Evolutionary conservation across 2,329 filamentous ascomycete genomes (phyloP).

Genomic region (Paramyrothecium roridum): DNA sequence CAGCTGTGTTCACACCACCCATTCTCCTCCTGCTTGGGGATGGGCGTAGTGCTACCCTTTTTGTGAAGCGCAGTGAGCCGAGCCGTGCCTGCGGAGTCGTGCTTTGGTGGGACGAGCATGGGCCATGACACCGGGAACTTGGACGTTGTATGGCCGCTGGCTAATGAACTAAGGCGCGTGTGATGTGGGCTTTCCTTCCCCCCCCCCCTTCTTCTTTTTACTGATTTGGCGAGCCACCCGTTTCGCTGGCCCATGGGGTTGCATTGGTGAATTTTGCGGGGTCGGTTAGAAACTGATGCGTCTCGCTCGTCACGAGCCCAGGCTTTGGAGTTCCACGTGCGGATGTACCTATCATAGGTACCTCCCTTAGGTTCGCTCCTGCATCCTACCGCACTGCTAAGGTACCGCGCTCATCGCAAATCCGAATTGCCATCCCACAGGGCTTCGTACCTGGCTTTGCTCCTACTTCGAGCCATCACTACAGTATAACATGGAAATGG

Average conservation of each 20-base stretch:
- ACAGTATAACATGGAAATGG: too few species aligned
- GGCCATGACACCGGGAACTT: too few species aligned
- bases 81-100: neutral
- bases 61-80: neutral
- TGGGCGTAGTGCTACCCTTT: neutral
- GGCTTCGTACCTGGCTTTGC: neutral
- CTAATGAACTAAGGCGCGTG: too few species aligned
- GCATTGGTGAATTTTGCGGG: neutral
- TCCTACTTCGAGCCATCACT: neutral
- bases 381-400: too few species aligned
- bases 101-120: neutral
- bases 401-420: too few species aligned
- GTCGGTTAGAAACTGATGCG: neutral
- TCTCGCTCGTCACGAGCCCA: neutral
- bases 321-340: neutral
- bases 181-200: too few species aligned
- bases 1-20: too few species aligned
- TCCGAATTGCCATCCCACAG: too few species aligned
- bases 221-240: neutral
- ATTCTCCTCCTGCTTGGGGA: neutral
- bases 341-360: neutral
- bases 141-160: too few species aligned
- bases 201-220: too few species aligned
- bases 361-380: neutral
- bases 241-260: neutral